Percentiles rank a stretch among this genome's conserved stretches.
These are phyloP conservation scores for Aspergillus arachidicola DNA, from an alignment of 2,329 filamentous ascomycete species.

Conservation along the genomic window DNA sequence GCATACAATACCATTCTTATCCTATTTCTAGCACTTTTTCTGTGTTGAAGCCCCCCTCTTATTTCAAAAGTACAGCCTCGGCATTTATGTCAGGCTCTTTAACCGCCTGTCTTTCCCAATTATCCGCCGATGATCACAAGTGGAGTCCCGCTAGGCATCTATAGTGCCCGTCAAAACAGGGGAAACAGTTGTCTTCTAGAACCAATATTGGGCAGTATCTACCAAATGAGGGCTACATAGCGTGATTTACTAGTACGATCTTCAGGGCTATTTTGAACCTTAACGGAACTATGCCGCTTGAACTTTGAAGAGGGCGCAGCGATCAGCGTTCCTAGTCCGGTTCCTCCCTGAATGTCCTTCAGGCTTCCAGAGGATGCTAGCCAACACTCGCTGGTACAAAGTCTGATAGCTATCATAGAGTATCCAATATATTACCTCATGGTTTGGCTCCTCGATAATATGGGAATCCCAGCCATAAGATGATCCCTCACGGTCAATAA, in stretches of 20 bases:
- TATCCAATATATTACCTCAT: not conserved
- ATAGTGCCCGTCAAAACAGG: not conserved
- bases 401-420: not conserved
- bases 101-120: not conserved
- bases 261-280: not conserved
- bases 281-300: not conserved
- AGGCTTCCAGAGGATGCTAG: not conserved
- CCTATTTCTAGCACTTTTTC: too few species aligned
- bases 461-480: not conserved
- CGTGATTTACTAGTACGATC: not conserved
- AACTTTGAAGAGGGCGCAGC: not conserved
- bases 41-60: too few species aligned
- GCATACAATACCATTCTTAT: not conserved
- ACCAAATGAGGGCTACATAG: not conserved
- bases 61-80: too few species aligned
- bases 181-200: not conserved
- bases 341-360: not conserved
- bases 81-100: not conserved
- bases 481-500: too few species aligned
- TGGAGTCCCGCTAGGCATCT: not conserved
- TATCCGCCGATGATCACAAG: not conserved
- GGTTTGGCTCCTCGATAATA: not conserved
- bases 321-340: not conserved
- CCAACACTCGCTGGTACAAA: not conserved
- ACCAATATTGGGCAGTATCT: not conserved